Evolutionary conservation across 805 yeast genomes (phyloP), one percentile per base, ranked within the genome.

Genomic region (Wickerhamomyces mucosus): DNA sequence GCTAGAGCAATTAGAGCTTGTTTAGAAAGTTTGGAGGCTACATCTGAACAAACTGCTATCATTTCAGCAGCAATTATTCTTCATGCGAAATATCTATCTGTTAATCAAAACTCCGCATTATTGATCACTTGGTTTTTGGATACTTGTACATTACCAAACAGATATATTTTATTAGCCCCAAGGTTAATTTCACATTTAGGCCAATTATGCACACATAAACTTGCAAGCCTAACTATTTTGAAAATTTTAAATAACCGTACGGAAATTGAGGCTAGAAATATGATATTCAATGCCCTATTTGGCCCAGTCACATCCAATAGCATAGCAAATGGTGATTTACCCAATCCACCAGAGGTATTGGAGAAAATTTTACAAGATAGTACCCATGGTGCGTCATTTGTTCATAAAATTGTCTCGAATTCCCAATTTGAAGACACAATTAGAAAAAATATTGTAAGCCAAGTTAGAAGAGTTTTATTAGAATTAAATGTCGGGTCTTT

Each of bases 1-100:
- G 89, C 96, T 0, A 69, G 98, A 42, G 95, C 97, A 15, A 78
- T 89, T 37, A 64, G 98, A 41, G 94, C 97, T 0, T 85, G 95
- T 43, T 62, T 92, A 32, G 98, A 92, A 58, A 76, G 88, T 29
- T 75, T 75, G 18, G 71, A 71, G 35, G 72, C 80, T 7, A 65
- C 78, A 8, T 58, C 59, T 15, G 89, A 78, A 47, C 92, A 83
- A 49, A 68, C 78, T 29, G 56, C 80, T 5, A 66, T 83, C 28
- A 67, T 89, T 7, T 78, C 95, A 7, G 75, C 83, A 2, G 72
- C 84, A 41, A 81, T 92, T 34, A 75, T 86, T 15, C 67, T 78
- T 27, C 75, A 82, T 60, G 76, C 89, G 17, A 81, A 79, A 40
- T 82, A 77, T 41, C 65, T 92, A 43, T 84, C 86, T 1, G 69